Base-by-base conservation (phyloP, 495 filamentous ascomycete genomes). In the Talaromyces proteolyticus region DNA sequence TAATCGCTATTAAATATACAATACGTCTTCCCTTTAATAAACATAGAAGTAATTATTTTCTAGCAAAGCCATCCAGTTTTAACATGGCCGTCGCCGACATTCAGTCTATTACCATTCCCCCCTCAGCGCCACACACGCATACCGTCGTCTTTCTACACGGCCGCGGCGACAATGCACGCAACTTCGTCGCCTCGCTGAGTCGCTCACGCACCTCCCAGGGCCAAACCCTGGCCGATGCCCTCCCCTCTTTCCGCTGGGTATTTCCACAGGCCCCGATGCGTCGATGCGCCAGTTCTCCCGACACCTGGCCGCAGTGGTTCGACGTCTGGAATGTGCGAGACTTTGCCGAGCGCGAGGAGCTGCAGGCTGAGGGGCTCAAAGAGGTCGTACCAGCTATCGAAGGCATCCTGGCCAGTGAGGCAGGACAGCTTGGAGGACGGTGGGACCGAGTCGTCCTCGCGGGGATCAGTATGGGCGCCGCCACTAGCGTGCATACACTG, bases 251-350 rank as follows among this genome's bases (percentile, higher is more conserved):
- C 12, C 43, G 43, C 20, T 45, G 43, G 43, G 43, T 45, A 6
- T 45, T 45, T 6, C 43, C 43, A 3, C 43, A 45, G 22, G 43
- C 43, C 12, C 43, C 43, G 8, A 45, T 14, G 21, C 43, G 43
- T 14, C 43, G 29, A 45, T 45, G 43, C 22, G 43, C 43, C 12
- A 45, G 16, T 0, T 24, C 43, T 45, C 23, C 23, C 0, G 43
- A 45, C 43, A 45, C 29, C 8, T 45, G 19, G 19, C 43, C 43
- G 22, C 43, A 45, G n/a, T 45, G 43, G 43, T 45, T 45, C 21
- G 43, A 45, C 20, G 43, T 45, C 43, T 45, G 43, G 43, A 45
- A 45, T 25, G 43, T 45, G 22, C 43, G 14, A 2, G 29, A 45
- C 17, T 45, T 45, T 45, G 43, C 23, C 23, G 43, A 45, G n/a